Evolutionary conservation across 352 stramenopile genomes (phyloP).

Genomic region (Globisporangium cylindrosporum): DNA sequence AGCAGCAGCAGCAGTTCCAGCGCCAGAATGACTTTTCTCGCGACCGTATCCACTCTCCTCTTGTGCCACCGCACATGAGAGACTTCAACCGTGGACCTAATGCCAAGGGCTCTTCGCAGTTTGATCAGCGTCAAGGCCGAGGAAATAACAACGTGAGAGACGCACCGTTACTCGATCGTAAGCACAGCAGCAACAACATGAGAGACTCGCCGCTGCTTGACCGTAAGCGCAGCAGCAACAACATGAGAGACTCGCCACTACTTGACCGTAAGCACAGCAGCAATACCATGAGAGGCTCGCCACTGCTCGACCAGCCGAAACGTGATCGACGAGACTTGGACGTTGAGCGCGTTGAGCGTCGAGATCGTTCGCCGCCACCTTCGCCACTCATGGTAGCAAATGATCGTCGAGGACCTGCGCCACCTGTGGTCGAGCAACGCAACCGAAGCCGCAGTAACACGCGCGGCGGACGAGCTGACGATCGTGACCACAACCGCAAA

Average conservation of each 20-base stretch:
- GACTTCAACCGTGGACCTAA: slow-evolving; percentile 7
- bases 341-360: slow-evolving; percentile 3
- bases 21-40: slow-evolving; percentile 8
- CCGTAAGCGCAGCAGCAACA: not conserved
- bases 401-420: slow-evolving; percentile 6
- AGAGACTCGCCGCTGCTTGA: not conserved
- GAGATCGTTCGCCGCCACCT: slow-evolving; percentile 24
- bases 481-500: slow-evolving; percentile 7
- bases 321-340: slow-evolving; percentile 13
- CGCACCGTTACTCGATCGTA: slow-evolving; percentile 4
- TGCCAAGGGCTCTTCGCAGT: not conserved
- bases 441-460: slow-evolving; percentile 9
- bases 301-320: not conserved
- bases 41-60: slow-evolving; percentile 8
- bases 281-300: slow-evolving; percentile 2
- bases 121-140: not conserved
- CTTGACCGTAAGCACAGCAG: not conserved
- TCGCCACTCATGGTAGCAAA: slow-evolving; percentile 24
- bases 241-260: not conserved
- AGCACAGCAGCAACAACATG: not conserved
- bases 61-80: slow-evolving; percentile 1
- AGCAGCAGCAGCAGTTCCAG: not conserved
- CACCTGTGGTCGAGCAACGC: slow-evolving; percentile 8
- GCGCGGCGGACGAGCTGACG: slow-evolving; percentile 5
- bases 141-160: not conserved